Evolutionary conservation across 768 basidiomycete genomes (phyloP), one percentile per base, ranked within the genome.

Genomic region (Crucibulum laeve): DNA sequence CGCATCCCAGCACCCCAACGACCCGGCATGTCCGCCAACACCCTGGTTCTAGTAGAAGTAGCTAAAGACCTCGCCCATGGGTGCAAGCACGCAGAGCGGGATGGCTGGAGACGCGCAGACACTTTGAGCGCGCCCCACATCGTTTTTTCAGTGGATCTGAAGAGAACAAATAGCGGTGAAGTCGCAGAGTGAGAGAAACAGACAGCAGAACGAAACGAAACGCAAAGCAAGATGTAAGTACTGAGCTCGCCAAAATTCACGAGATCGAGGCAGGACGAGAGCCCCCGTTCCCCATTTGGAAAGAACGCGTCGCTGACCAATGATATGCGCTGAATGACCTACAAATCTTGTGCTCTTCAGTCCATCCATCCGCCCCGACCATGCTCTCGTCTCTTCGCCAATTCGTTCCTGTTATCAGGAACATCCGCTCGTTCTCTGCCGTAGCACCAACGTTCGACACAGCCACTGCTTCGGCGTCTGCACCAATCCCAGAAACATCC

Each of bases 361-460:
- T 40, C 43, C 36, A 21, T 23, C 22, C 14, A 30, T 37, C 30
- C 18, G 19, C 22, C 5, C 25, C 23, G 28, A 44, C 32, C 45
- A 62, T 65, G 64, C 58, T 66, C 55, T 56, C 60, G 50, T 55
- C 47, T 51, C 63, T 17, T 39, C 69, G 70, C 50, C 64, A 64
- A 50, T 54, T 70, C 38, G 42, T 60, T 14, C 50, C 62, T 40
- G 38, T 56, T 13, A 52, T 53, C 52, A 38, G 42, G 13, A 13
- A 30, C 48, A 14, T 40, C 45, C 23, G 51, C 39, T 37, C 14
- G 40, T 25, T 19, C 8, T 33, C 4, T 17, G 30, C 32, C 34
- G 8, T 41, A 11, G 22, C 39, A n/a, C 28, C 33, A 32, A 15
- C 36, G 1, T 18, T 35, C 36, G 36, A 22, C 8, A 24, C 25